Base-by-base conservation (phyloP, 306 rosid species). In the Quercus glauca region DNA sequence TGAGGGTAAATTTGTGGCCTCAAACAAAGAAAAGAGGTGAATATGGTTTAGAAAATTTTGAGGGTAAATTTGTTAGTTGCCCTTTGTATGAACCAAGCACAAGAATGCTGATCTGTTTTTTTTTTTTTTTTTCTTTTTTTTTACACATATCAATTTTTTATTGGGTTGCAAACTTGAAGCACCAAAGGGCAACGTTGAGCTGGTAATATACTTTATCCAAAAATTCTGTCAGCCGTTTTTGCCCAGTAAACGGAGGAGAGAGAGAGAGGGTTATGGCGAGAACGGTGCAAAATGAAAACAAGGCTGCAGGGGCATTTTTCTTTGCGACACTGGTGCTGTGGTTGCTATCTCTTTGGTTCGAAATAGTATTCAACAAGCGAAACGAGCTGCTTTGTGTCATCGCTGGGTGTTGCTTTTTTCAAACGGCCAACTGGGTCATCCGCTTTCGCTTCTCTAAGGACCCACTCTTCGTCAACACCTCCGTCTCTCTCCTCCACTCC, bases 401-500 rank as follows among this genome's bases (percentile, higher is more conserved):
- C 23, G 88, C 84, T 0, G 97, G 97, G 21, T 84, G 86, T 58
- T 67, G 85, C 79, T 91, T 92, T 81, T 92, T 82, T 88, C 95
- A 91, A 20, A 55, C 81, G 8, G 91, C 90, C 69, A 91, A 93
- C 74, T 83, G 72, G 79, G 58, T 89, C 63, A n/a, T 86, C 55
- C 90, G 96, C 15, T 12, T 68, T 77, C 73, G 86, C 79, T 57
- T 81, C 80, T 81, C 87, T n/a, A 80, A 63, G 31, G 93, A 94
- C 64, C 88, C 91, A 69, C 91, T 92, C 78, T 88, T 92, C 52
- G 93, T 92, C 70, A 94, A 92, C 81, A 95, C 98, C 83, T 73
- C 91, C 7, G 99, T 94, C 41, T 94, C 99, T 29, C 99, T 94
- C 74, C 87, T 94, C 23, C 99, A 94, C 79, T 91, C 97, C 80